Evolutionary conservation across 352 stramenopile species (phyloP), one percentile per base, ranked within the genome.

Genomic region (Halophytophthora polymorphica): DNA sequence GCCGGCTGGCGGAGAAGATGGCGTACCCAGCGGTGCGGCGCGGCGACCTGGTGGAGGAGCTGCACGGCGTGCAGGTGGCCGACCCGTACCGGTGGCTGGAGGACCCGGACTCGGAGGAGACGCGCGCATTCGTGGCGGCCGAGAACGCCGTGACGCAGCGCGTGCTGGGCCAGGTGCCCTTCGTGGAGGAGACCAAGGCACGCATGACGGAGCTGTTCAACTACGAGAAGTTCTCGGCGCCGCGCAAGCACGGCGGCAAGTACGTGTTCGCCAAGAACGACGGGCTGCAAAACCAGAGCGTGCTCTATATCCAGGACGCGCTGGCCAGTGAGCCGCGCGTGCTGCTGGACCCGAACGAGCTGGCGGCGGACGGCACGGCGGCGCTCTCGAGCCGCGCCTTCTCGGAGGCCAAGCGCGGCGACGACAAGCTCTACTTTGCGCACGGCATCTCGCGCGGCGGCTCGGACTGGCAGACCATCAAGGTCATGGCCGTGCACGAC

Each of bases 211-310:
- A 93, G 43, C 68, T 95, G 0, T 96, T 91, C 64, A 88, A 93
- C 66, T 95, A 95, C 50, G 85, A 95, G 58, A 94, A 95, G 57
- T 94, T 72, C 63, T 87, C 81, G 43, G 82, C 71, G 14, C 84
- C 85, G 7, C 61, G 69, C 40, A 88, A 93, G 57, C 57, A 88
- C 58, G 83, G 78, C 12, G 62, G 71, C 52, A 87, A 88, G 59
- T 96, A 93, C 65, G 69, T 88, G 2, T 95, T 88, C 52, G 77
- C 76, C 43, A 90, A 95, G 64, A 95, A 96, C 68, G 72, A 90
- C 45, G 86, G 86, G 6, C 72, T 96, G 34, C 82, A 94, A 67
- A 93, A 94, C 68, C 86, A 96, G 67, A 76, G 62, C 55, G 86
- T 96, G 35, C 51, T 93, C 46, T 96, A 96, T 69, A 90, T 93